phyloP scores from a whole-genome alignment of 108 stramenopile species.

The Halocafeteria seosinensis region DNA sequence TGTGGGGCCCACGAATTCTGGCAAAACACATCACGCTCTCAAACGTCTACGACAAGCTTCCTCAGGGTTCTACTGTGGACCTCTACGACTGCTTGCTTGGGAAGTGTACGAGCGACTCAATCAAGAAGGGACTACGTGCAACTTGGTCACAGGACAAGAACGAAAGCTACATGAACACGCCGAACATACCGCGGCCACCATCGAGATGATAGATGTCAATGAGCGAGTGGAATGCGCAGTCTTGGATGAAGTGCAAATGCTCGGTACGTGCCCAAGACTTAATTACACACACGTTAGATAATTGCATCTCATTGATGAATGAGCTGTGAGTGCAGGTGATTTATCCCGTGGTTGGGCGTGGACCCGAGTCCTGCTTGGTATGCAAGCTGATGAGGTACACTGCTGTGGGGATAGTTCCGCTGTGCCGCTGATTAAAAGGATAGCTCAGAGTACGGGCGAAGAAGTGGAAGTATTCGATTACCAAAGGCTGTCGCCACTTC shows the following conservation, averaged over 20 bases:
- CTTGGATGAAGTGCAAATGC: conserved; percentile 87
- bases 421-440: conserved; percentile 41
- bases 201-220: conserved; percentile 50
- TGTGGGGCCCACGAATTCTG: conserved; percentile 76
- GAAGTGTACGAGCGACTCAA: conserved; percentile 70
- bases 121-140: conserved; percentile 12
- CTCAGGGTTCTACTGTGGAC: conserved; percentile 65
- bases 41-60: conserved; percentile 53
- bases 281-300: too few relatives aligned
- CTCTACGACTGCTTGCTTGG: conserved; percentile 73
- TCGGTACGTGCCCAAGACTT: too few relatives aligned
- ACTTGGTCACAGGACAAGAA: conserved; percentile 73
- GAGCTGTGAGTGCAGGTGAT: too few relatives aligned
- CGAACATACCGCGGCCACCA: conserved; percentile 58
- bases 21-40: conserved; percentile 74
- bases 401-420: conserved; percentile 74
- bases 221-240: conserved; percentile 68
- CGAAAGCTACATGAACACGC: conserved; percentile 45
- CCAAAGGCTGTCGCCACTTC: conserved; percentile 57
- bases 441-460: conserved; percentile 55
- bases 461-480: conserved; percentile 63
- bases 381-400: conserved; percentile 68
- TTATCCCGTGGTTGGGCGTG: conserved; percentile 48
- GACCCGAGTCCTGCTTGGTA: conserved; percentile 67
- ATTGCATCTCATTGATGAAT: too few relatives aligned